These are phyloP conservation scores for Capniomyces stellatus DNA, from an alignment of 371 early-diverging fungal species.

Conservation along the genomic window DNA sequence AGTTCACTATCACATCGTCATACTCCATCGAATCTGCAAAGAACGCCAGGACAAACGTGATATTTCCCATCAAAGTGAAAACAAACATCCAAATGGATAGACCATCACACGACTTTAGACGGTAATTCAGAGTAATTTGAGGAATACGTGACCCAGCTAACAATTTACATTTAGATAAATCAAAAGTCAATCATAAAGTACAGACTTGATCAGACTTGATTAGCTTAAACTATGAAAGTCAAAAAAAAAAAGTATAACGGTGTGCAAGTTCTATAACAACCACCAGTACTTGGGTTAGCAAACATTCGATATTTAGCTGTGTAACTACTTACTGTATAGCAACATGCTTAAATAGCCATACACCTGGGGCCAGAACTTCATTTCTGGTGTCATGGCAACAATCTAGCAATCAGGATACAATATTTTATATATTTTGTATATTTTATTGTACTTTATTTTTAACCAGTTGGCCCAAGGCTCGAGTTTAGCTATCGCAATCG, in stretches of 20 bases:
- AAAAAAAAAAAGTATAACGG: no score
- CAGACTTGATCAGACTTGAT: no score
- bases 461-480: no score
- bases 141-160: conserved; percentile 41
- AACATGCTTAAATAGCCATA: conserved; percentile 30
- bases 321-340: conserved; percentile 9
- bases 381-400: no score
- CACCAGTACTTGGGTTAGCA: no score
- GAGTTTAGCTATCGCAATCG: no score
- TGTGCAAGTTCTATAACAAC: no score
- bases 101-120: conserved; percentile 44
- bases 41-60: conserved; percentile 45
- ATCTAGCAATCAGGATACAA: no score
- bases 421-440: no score
- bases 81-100: conserved; percentile 57
- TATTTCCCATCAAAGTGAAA: conserved; percentile 64
- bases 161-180: neutral
- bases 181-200: neutral
- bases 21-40: conserved; percentile 39
- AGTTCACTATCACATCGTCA: conserved; percentile 35
- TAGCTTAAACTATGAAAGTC: no score
- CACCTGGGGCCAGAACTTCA: conserved; percentile 17
- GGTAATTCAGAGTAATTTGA: conserved; percentile 50
- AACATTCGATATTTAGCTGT: neutral
- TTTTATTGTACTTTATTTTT: no score